Base-by-base conservation (phyloP, 805 yeast species). In the Candida ortonii region DNA sequence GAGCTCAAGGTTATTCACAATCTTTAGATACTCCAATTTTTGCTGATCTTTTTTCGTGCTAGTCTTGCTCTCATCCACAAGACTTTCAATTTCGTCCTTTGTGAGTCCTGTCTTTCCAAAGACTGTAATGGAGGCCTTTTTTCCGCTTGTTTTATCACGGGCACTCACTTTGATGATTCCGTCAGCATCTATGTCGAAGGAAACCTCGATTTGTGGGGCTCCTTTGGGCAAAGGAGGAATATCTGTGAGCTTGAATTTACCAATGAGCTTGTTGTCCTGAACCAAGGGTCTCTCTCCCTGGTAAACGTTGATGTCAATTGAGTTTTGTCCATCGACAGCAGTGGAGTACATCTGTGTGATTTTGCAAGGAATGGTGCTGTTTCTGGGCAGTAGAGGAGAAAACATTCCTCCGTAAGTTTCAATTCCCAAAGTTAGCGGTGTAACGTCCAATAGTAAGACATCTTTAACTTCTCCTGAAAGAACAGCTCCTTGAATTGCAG, bases 271-370 rank as follows among this genome's bases (percentile, higher is more conserved):
- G 79, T 88, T 89, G 75, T 88, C 96, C 67, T 88, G 80, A 51
- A 90, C 95, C 57, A 88, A 76, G 65, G 89, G 95, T 68, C 97
- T 78, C 72, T 88, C 97, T 64, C 97, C 97, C 73, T 88, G 97
- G 86, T 85, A 88, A 40, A 88, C 97, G 65, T 95, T 84, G 66
- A 88, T 84, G 70, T 87, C 95, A 50, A 87, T 95, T 36, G 94
- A 79, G 52, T 90, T 86, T 71, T 87, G 96, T 53, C 96, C 96
- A 54, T 90, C 87, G 44, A 93, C 87, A 32, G 95, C 96, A 43
- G 96, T 87, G 31, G 95, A 85, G 75, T 88, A 88, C 62, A 85
- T 78, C 71, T 89, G 96, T 33, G 90, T 78, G 67, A 88, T 80
- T 74, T 85, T 84, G 58, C 96, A 88, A 55, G 97, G 97, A 49